Percentiles rank a stretch among this genome's conserved stretches.
Conservation (phyloP, 192 early-diverging fungal genomes). For the Chytriomyces confervae region DNA sequence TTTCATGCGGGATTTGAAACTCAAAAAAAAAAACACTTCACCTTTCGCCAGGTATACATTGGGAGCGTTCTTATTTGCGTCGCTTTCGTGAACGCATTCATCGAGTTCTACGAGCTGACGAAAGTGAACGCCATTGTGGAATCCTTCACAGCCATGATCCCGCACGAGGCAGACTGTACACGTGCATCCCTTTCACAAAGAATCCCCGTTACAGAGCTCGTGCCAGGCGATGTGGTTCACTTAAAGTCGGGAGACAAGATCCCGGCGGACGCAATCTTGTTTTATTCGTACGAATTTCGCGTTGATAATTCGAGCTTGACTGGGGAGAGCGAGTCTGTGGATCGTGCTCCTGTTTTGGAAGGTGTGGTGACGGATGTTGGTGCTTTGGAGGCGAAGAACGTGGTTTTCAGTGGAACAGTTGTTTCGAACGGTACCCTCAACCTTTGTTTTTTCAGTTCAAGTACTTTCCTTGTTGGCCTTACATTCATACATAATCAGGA, state of each 20-base stretch:
- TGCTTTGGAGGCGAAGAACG: constrained; percentile 55
- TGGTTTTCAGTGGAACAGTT: constrained; percentile 54
- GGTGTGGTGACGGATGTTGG: constrained; percentile 29
- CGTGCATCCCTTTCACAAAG: constrained; percentile 31
- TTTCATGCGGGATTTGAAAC: not conserved
- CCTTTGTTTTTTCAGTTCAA: not conserved
- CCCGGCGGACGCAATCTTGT: constrained; percentile 51
- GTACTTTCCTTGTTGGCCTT: not conserved
- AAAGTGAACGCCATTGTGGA: constrained; percentile 81
- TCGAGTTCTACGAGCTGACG: constrained; percentile 62
- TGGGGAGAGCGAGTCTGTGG: constrained; percentile 57
- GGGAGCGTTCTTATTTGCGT: constrained; percentile 57
- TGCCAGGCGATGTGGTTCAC: constrained; percentile 53
- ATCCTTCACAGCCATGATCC: constrained; percentile 67
- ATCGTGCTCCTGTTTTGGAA: constrained; percentile 26
- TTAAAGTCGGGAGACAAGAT: constrained; percentile 50
- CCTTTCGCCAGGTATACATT: constrained; percentile 45
- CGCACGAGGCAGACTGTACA: constrained; percentile 46
- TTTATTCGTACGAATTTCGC: constrained; percentile 45
- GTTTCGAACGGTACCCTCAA: constrained; percentile 39
- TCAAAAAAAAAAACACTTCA: not conserved
- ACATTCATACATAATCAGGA: constrained; percentile 21
- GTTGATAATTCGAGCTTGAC: constrained; percentile 59
- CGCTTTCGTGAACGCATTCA: constrained; percentile 58
- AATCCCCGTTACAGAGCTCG: constrained; percentile 43